Conservation (phyloP, 1,139 yeast genomes). For the Starmera stellimalicola region DNA sequence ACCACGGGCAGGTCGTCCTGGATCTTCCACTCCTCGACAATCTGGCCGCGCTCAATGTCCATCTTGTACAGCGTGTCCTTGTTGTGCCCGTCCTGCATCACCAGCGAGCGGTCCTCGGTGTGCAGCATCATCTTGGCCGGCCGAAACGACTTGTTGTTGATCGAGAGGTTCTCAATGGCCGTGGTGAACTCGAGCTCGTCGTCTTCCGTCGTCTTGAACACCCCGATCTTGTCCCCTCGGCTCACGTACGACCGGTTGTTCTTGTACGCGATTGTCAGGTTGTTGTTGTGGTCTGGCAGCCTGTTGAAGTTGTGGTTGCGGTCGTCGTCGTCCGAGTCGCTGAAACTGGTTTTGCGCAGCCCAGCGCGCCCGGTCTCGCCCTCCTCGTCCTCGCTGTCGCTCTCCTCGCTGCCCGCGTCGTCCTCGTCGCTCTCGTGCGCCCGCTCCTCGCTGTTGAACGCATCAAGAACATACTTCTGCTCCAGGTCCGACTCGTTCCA, state of each 20-base stretch:
- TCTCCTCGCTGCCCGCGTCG: slow-evolving; percentile 19
- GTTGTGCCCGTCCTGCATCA: slow-evolving; percentile 46
- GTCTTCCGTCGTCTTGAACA: slow-evolving; percentile 52
- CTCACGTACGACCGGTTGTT: slow-evolving; percentile 71
- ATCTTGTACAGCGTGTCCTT: slow-evolving; percentile 46
- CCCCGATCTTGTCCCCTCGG: slow-evolving; percentile 73
- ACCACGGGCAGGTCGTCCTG: slow-evolving; percentile 39
- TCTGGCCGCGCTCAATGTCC: slow-evolving; percentile 72
- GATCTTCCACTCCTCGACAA: slow-evolving; percentile 75
- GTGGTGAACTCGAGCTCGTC: slow-evolving; percentile 50
- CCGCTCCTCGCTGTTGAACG: slow-evolving; percentile 34
- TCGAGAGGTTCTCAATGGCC: slow-evolving; percentile 53
- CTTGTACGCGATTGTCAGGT: slow-evolving; percentile 59
- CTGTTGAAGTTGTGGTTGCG: slow-evolving; percentile 13
- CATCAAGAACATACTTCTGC: slow-evolving; percentile 42
- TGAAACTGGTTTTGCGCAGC: slow-evolving; percentile 11
- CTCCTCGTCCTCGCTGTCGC: slow-evolving; percentile 11
- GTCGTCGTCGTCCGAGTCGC: slow-evolving; percentile 17
- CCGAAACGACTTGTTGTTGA: slow-evolving; percentile 42
- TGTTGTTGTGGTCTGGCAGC: slow-evolving; percentile 40
- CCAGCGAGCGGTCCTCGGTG: slow-evolving; percentile 57
- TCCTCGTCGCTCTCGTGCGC: no score
- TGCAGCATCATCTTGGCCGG: slow-evolving; percentile 71
- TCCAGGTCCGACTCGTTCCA: slow-evolving; percentile 36
- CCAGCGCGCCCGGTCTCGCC: slow-evolving; percentile 14